phyloP scores from a whole-genome alignment of 169 alveolate species.

The Besnoitia besnoiti region DNA sequence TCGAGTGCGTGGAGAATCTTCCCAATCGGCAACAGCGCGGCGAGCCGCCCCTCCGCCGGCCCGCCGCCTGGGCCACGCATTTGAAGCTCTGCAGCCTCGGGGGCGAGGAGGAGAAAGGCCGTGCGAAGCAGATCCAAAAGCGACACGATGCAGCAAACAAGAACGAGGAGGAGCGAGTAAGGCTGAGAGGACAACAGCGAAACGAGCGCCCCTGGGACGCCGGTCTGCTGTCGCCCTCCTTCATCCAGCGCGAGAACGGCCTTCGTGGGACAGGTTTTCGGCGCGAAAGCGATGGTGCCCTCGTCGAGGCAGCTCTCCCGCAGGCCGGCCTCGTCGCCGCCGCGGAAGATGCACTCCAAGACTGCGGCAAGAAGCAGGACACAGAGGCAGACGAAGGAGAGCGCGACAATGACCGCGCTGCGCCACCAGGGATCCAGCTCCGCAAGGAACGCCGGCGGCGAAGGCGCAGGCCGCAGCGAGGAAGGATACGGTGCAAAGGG shows the following conservation, averaged over 20 bases:
- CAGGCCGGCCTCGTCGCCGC: neutral
- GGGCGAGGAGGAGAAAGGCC: neutral
- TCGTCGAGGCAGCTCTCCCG: neutral
- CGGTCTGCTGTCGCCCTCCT: neutral
- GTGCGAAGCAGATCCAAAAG: neutral
- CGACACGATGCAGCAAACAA: neutral
- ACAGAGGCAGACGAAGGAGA: neutral
- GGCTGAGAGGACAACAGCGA: neutral
- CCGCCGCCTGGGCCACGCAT: neutral
- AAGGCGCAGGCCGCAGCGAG: neutral
- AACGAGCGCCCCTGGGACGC: no score
- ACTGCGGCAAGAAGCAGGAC: neutral
- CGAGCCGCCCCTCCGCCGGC: neutral
- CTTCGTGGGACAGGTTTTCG: no score
- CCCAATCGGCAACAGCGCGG: neutral
- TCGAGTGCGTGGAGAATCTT: neutral
- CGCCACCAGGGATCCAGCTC: conserved; percentile 19
- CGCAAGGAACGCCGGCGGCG: neutral
- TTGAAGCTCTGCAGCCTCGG: neutral
- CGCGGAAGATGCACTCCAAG: conserved; percentile 7
- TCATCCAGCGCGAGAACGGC: no score
- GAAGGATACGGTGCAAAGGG: neutral
- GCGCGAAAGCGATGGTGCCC: neutral
- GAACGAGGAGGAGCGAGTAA: neutral
- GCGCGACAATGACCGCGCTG: neutral